Base-by-base conservation (phyloP, 441 rosid genomes). In the Populus hybrid region DNA sequence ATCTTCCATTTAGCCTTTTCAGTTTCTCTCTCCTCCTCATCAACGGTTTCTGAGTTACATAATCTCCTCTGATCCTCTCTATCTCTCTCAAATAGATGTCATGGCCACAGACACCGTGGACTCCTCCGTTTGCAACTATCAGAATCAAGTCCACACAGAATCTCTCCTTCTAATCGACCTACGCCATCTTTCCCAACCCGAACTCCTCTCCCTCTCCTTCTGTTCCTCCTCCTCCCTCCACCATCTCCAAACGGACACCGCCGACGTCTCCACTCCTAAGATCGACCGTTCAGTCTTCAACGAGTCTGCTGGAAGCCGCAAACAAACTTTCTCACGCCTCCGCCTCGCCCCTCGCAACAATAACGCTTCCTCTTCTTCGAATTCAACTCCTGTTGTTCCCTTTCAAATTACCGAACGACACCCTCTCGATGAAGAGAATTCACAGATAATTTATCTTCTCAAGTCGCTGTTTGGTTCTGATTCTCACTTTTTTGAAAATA, bases 271-370 rank as follows among this genome's bases (percentile, higher is more conserved):
- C 42, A 89, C 88, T 66, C 97, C 90, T n/a, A 92, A 86, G 81
- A 90, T 95, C 75, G 99, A 95, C 79, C 95, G 92, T 59, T 88
- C 97, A 78, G 90, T 93, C 76, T 95, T 95, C 89, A 95, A 93
- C 67, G 99, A 95, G 75, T 95, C 98, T 67, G 97, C 99, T 69
- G 98, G 98, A 1, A 91, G 97, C 81, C 93, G 93, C 64, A 93
- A 91, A 46, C 99, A 95, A 78, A 95, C 99, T 67, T 95, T 90
- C 89, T 93, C 85, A 69, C 96, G 95, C 61, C 90, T 95, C 78
- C 97, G 94, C 70, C 87, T 93, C 1, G 91, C 89, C 72, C 84
- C 88, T 24, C 96, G 91, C 32, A 75, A 83, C 80, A 69, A 78
- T 69, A 36, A 73, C n/a, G 73, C 75, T n/a, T 78, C 83, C 66